Evolutionary conservation across 2,329 filamentous ascomycete species (phyloP).

Genomic region (Alternaria triticina): DNA sequence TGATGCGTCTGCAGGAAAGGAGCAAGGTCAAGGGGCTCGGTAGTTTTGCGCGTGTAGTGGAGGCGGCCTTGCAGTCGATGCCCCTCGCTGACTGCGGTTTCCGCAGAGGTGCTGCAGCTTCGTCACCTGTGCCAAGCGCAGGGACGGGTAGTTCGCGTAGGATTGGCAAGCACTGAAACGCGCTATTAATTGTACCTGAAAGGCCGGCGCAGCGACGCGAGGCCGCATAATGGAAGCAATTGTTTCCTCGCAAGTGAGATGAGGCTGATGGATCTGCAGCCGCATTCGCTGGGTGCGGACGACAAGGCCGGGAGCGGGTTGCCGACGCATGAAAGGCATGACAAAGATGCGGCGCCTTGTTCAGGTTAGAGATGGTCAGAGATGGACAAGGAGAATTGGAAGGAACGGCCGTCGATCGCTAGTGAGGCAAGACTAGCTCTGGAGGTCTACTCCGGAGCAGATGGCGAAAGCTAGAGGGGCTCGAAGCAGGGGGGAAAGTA

Average conservation of each 20-base stretch:
- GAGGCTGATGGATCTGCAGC: conserved; percentile 9
- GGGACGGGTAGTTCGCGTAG: conserved; percentile 19
- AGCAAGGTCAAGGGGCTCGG: conserved; percentile 5
- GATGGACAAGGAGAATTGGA: conserved; percentile 3
- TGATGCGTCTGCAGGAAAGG: conserved; percentile 1
- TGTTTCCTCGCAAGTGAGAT: not conserved
- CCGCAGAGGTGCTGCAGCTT: conserved; percentile 1
- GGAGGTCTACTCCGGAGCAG: not conserved
- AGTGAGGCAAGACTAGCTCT: conserved; percentile 1
- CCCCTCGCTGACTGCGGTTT: conserved; percentile 6
- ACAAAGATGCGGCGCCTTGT: not conserved
- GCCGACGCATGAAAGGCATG: conserved; percentile 7
- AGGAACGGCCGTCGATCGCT: conserved; percentile 3
- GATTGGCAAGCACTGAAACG: conserved; percentile 31
- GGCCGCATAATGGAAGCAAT: not conserved
- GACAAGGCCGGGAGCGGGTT: conserved; percentile 1
- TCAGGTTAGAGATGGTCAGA: conserved; percentile 1
- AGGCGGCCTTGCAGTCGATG: conserved; percentile 7
- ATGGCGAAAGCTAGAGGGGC: not conserved
- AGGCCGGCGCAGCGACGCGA: conserved; percentile 11
- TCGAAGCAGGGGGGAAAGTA: not conserved
- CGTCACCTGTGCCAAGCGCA: conserved; percentile 19
- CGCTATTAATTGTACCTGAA: conserved; percentile 15
- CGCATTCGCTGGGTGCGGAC: not conserved
- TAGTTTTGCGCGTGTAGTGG: not conserved